A percentile compares a stretch with the other conserved stretches of the same genome.
phyloP scores from a whole-genome alignment of 2,329 filamentous ascomycete species.

The Alternaria brassicicola region DNA sequence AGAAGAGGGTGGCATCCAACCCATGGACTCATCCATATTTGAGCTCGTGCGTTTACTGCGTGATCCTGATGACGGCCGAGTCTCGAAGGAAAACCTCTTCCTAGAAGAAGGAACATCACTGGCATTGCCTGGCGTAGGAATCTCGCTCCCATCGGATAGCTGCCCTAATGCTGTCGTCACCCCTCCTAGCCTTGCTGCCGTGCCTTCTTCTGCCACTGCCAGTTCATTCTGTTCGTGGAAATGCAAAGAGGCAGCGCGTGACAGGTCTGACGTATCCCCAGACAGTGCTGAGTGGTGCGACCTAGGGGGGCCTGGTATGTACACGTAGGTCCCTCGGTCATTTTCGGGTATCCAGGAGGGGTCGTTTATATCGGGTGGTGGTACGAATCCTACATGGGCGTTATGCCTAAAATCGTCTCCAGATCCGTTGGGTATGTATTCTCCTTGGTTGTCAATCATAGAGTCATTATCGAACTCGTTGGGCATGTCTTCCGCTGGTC shows the following conservation, averaged over 20 bases:
- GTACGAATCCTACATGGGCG: background rate
- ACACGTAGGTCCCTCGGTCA: background rate
- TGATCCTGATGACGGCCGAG: background rate
- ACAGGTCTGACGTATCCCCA: background rate
- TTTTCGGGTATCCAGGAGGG: background rate
- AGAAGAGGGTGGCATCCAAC: background rate
- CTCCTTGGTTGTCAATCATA: background rate
- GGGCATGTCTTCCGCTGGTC: background rate
- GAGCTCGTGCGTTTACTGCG: background rate
- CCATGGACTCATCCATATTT: background rate
- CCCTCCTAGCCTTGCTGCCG: background rate
- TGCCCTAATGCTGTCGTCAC: background rate
- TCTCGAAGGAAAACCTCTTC: background rate
- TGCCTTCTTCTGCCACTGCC: background rate
- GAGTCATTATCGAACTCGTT: background rate
- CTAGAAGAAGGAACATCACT: background rate
- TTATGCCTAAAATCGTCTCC: background rate
- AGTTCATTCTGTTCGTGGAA: background rate
- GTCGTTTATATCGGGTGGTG: background rate
- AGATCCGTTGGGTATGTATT: background rate
- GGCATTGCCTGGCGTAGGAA: background rate
- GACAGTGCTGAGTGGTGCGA: background rate
- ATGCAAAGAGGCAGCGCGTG: background rate
- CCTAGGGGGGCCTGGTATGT: background rate
- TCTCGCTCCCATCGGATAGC: background rate